A percentile compares a stretch with the other conserved stretches of the same genome.
phyloP scores from a whole-genome alignment of 2,329 filamentous ascomycete genomes.

The Botrytis byssoidea region DNA sequence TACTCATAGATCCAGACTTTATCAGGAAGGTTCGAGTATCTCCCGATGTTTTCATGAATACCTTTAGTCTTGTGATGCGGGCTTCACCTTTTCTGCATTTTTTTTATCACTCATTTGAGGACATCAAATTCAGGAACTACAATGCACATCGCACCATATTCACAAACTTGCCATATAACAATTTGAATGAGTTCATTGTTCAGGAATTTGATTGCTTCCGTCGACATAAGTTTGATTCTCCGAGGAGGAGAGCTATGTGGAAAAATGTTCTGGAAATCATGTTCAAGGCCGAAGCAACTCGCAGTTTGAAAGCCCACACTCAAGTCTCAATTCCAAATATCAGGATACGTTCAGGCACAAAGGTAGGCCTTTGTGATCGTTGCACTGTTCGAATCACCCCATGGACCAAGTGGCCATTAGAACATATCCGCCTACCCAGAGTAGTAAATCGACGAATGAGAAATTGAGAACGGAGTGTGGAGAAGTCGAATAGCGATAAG shows the following conservation, averaged over 20 bases:
- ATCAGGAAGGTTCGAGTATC: background rate
- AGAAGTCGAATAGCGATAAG: background rate
- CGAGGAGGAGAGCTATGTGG: rapidly evolving
- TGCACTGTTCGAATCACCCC: background rate
- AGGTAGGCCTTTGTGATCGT: background rate
- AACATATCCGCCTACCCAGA: background rate
- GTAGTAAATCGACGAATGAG: background rate
- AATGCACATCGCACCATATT: background rate
- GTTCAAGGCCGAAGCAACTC: background rate
- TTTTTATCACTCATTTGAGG: too few relatives aligned
- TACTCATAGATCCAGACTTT: background rate
- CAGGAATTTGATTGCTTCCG: background rate
- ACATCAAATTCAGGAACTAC: too few relatives aligned
- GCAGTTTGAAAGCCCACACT: background rate
- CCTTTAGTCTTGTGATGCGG: too few relatives aligned
- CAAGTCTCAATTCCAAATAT: background rate
- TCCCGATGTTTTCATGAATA: background rate
- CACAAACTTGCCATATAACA: background rate
- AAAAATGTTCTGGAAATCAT: rapidly evolving
- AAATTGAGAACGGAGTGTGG: background rate
- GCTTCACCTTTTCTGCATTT: too few relatives aligned
- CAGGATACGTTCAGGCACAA: background rate
- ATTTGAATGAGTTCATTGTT: background rate
- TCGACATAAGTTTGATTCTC: background rate
- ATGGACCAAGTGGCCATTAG: background rate